Conservation (phyloP, 257 asterid species). For the Plantago elongata region DNA sequence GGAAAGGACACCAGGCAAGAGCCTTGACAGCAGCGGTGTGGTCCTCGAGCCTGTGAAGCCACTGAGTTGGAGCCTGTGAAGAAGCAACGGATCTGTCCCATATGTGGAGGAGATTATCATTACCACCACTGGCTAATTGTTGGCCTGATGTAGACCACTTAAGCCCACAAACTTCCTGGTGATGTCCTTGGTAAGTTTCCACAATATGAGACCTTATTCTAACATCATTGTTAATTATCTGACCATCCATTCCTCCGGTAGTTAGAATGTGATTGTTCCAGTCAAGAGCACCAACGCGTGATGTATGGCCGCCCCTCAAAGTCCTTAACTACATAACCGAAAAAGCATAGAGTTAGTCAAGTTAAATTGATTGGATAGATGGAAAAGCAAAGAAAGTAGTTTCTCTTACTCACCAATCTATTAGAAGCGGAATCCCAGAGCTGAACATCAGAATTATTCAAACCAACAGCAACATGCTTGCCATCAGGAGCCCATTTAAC, state of each 20-base stretch:
- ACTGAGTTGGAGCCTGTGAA: conserved; percentile 52
- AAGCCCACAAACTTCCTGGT: conserved; percentile 92
- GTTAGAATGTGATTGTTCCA: conserved; percentile 90
- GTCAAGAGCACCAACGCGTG: conserved; percentile 76
- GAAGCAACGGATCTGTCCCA: conserved; percentile 84
- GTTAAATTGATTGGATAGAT: neutral
- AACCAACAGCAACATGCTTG: conserved; percentile 68
- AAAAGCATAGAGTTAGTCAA: neutral
- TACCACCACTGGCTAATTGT: conserved; percentile 93
- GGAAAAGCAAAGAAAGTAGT: neutral
- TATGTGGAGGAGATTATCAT: conserved; percentile 83
- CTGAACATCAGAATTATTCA: conserved; percentile 81
- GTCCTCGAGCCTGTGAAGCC: conserved; percentile 90
- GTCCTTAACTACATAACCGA: conserved; percentile 63
- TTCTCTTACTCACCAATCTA: conserved; percentile 44
- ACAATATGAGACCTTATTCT: conserved; percentile 62
- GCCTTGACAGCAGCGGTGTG: conserved; percentile 95
- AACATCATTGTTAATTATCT: conserved; percentile 76
- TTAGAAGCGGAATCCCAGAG: conserved; percentile 86
- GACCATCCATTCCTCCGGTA: conserved; percentile 95
- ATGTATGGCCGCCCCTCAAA: conserved; percentile 63
- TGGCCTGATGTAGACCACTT: conserved; percentile 94
- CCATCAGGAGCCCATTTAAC: conserved; percentile 98
- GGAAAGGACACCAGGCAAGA: conserved; percentile 97
- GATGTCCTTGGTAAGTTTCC: conserved; percentile 74